These are phyloP conservation scores for Penicillium frequentans DNA, from an alignment of 2,329 filamentous ascomycete species.

Conservation along the genomic window DNA sequence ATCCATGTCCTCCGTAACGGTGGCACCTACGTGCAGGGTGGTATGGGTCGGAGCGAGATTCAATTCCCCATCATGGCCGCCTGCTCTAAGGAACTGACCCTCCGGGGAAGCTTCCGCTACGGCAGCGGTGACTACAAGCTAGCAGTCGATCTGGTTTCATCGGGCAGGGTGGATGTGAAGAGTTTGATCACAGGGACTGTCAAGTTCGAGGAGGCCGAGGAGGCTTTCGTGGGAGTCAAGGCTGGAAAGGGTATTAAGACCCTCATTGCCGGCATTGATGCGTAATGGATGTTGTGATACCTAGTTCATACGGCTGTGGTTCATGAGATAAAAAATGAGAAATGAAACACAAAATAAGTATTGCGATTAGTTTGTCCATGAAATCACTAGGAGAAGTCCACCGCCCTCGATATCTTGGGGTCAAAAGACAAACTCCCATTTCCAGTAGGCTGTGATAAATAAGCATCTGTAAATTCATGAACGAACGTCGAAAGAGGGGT, in stretches of 20 bases:
- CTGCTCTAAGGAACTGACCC: conserved; percentile 84
- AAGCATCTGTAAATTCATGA: neutral
- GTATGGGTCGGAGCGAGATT: conserved; percentile 87
- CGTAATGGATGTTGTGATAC: conserved; percentile 6
- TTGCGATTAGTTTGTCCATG: neutral
- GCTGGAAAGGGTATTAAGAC: conserved; percentile 65
- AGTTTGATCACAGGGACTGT: conserved; percentile 76
- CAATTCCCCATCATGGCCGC: conserved; percentile 88
- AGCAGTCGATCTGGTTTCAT: conserved; percentile 73
- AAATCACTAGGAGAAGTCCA: neutral
- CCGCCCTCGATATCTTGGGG: neutral
- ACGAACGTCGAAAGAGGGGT: conserved; percentile 21
- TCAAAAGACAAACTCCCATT: neutral
- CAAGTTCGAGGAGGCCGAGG: conserved; percentile 76
- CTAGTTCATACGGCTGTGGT: neutral
- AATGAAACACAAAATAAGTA: neutral
- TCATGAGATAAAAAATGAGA: neutral
- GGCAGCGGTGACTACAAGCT: conserved; percentile 83
- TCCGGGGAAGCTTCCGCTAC: conserved; percentile 88
- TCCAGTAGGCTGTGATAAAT: neutral
- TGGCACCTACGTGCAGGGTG: conserved; percentile 79
- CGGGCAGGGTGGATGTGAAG: conserved; percentile 72
- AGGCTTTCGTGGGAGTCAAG: conserved; percentile 85
- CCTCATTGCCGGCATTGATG: conserved; percentile 43
- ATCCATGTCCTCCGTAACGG: conserved; percentile 70